Evolutionary conservation across 306 rosid genomes (phyloP), one percentile per base, ranked within the genome.

Genomic region (Elaeagnus macrophylla): DNA sequence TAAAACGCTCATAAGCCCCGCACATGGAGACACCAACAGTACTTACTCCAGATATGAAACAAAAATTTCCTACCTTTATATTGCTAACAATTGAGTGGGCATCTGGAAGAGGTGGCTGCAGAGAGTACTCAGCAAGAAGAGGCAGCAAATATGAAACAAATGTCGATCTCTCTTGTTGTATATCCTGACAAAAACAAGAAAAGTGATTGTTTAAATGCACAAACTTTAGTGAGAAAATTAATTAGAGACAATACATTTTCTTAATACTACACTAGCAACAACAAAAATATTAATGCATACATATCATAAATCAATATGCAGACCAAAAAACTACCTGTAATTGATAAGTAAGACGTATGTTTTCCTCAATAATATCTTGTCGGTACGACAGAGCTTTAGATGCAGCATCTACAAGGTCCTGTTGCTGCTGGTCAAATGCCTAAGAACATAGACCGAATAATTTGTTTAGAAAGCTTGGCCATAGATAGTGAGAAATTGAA

Each of bases 301-400:
- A 16, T 10, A 58, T 20, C 12, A 60, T 35, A 53, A 60, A 36
- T 42, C 16, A 56, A n/a, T 20, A 48, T 13, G 44, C 47, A 64
- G 55, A 52, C 32, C 4, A 25, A 56, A 54, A 63, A 59, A 12
- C 51, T 44, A 71, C 75, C 72, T 63, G 77, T 67, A 62, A 67
- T 71, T 77, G 81, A 63, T 86, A 86, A 10, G 88, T 74, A 18
- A 86, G 96, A 40, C 94, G 95, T 65, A 93, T 87, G 61, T 93
- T 93, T 78, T 93, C 99, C 73, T 93, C 99, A 38, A 93, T 82
- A 67, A 93, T 81, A 67, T 93, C 99, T 48, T 93, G 99, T 53
- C 99, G 81, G 52, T 77, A 77, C 35, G 72, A 66, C 18, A 72
- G 57, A 48, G 78, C 75, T 60, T 77, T 77, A 32, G 78, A 77